Evolutionary conservation across 805 yeast genomes (phyloP).

Genomic region (Candida dajiaensis): DNA sequence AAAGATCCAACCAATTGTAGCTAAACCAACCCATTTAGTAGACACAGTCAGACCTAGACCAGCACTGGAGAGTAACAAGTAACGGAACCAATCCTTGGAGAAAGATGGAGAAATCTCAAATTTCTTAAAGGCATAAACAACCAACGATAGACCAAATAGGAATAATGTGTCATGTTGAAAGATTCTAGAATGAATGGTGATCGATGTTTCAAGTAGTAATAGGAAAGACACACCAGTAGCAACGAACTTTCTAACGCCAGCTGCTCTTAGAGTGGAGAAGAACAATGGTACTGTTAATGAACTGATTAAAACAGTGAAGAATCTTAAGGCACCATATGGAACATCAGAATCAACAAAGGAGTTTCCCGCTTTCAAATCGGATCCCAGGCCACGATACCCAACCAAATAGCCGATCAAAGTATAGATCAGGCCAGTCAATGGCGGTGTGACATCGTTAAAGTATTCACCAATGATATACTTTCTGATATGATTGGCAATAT

Average conservation of each 20-base stretch:
- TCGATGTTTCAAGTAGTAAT: slow-evolving; percentile 55
- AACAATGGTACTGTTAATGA: slow-evolving; percentile 44
- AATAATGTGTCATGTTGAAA: slow-evolving; percentile 41
- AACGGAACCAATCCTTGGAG: slow-evolving; percentile 45
- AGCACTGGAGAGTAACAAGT: slow-evolving; percentile 41
- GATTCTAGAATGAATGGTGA: slow-evolving; percentile 52
- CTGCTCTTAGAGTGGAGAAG: slow-evolving; percentile 48
- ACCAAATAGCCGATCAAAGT: slow-evolving; percentile 45
- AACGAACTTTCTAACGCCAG: slow-evolving; percentile 46
- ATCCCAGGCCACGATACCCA: slow-evolving; percentile 42
- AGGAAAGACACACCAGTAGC: slow-evolving; percentile 47
- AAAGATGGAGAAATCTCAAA: slow-evolving; percentile 42
- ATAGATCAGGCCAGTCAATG: slow-evolving; percentile 55
- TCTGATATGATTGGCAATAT: slow-evolving; percentile 33
- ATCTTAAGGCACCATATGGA: slow-evolving; percentile 51
- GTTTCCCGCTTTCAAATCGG: slow-evolving; percentile 10
- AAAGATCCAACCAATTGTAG: slow-evolving; percentile 63
- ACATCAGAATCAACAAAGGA: slow-evolving; percentile 20
- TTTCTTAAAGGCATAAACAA: slow-evolving; percentile 46
- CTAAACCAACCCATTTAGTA: slow-evolving; percentile 66
- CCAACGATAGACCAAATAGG: slow-evolving; percentile 39
- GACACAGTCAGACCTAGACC: slow-evolving; percentile 52
- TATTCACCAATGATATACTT: slow-evolving; percentile 51
- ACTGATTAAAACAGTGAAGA: slow-evolving; percentile 52
- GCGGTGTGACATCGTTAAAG: slow-evolving; percentile 71